phyloP scores from a whole-genome alignment of 768 basidiomycete genomes.

The Xerocomellus chrysenteron region DNA sequence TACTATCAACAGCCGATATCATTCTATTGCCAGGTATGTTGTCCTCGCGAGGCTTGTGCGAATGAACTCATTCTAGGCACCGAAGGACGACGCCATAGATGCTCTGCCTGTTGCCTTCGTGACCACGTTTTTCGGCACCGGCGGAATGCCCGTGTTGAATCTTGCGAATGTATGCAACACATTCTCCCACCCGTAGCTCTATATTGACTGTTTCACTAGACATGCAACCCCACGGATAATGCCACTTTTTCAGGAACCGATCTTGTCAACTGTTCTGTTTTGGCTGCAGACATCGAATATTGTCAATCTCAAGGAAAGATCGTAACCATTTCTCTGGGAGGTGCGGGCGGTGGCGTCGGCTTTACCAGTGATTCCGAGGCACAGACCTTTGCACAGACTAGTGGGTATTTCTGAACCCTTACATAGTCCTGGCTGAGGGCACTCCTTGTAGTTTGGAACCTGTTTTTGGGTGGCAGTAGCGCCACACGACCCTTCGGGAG shows the following conservation, averaged over 20 bases:
- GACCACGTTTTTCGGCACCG: conserved; percentile 61
- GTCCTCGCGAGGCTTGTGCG: not conserved
- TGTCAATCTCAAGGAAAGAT: conserved; percentile 48
- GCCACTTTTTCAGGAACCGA: conserved; percentile 42
- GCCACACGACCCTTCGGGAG: conserved; percentile 43
- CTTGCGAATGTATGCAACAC: conserved; percentile 55
- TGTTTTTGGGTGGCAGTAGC: conserved; percentile 48
- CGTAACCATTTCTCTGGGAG: conserved; percentile 47
- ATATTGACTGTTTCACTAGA: conserved; percentile 28
- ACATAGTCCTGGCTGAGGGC: not conserved
- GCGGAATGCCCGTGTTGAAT: conserved; percentile 62
- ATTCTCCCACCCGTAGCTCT: not conserved
- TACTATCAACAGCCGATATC: conserved; percentile 61
- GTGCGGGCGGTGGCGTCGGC: conserved; percentile 40
- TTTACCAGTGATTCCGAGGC: conserved; percentile 40
- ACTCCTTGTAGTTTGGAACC: conserved; percentile 37
- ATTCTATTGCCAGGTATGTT: conserved; percentile 59
- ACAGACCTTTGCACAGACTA: conserved; percentile 30
- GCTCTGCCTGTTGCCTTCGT: conserved; percentile 71
- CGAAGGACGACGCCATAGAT: conserved; percentile 64
- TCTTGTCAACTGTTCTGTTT: conserved; percentile 39
- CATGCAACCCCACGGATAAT: conserved; percentile 41
- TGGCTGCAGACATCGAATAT: conserved; percentile 42
- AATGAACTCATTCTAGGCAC: conserved; percentile 4
- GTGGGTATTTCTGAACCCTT: conserved; percentile 15